phyloP scores from a whole-genome alignment of 2,329 filamentous ascomycete genomes.

The Talaromyces pinophilus region DNA sequence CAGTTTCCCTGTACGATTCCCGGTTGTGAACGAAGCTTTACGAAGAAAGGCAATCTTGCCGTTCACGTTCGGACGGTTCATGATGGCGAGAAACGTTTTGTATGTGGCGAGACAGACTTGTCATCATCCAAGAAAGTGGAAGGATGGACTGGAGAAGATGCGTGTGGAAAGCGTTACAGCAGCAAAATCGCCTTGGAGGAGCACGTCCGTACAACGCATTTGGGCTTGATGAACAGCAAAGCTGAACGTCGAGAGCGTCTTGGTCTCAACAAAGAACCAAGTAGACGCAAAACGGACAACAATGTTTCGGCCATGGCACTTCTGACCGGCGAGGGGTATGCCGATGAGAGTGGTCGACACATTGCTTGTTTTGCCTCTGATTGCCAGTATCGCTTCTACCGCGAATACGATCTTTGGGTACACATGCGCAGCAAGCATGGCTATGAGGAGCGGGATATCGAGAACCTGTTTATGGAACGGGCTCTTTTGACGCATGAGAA shows the following conservation, averaged over 20 bases:
- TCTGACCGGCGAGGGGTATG: slow-evolving; percentile 60
- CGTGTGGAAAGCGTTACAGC: slow-evolving; percentile 73
- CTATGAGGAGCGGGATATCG: slow-evolving; percentile 42
- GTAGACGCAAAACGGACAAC: slow-evolving; percentile 29
- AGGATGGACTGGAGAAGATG: slow-evolving; percentile 62
- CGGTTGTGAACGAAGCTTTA: slow-evolving; percentile 75
- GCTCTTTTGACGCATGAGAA: slow-evolving; percentile 35
- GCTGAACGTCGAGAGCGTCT: slow-evolving; percentile 40
- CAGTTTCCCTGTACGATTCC: slow-evolving; percentile 66
- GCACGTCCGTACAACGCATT: slow-evolving; percentile 79
- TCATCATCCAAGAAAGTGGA: slow-evolving; percentile 58
- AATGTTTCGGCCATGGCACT: slow-evolving; percentile 44
- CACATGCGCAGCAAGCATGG: slow-evolving; percentile 55
- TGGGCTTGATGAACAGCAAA: slow-evolving; percentile 58
- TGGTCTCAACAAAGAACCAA: slow-evolving; percentile 27
- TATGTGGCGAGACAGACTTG: slow-evolving; percentile 73
- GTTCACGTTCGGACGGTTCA: slow-evolving; percentile 77
- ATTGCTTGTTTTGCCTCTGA: slow-evolving; percentile 54
- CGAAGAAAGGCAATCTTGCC: slow-evolving; percentile 78
- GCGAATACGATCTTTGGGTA: slow-evolving; percentile 59
- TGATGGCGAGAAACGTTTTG: slow-evolving; percentile 69
- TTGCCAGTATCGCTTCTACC: slow-evolving; percentile 59
- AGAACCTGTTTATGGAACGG: slow-evolving; percentile 44
- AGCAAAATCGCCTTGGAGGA: slow-evolving; percentile 79
- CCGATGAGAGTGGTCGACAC: slow-evolving; percentile 49